Evolutionary conservation across 768 basidiomycete genomes (phyloP).

Genomic region (Clavulina sp.): DNA sequence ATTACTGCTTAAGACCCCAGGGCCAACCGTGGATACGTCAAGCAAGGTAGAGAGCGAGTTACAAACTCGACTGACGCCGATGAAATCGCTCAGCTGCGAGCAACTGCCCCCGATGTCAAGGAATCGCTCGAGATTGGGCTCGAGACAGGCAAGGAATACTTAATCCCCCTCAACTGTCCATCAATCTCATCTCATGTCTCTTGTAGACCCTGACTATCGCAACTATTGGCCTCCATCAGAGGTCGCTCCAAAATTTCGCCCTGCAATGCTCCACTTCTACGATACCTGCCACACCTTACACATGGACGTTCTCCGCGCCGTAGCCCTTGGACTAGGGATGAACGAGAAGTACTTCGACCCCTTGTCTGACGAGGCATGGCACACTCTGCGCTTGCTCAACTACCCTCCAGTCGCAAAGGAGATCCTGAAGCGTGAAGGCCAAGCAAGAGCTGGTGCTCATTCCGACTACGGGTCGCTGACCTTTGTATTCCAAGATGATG

Average conservation of each 20-base stretch:
- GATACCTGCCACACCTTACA: constrained; percentile 67
- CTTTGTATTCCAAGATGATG: constrained; percentile 61
- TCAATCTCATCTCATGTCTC: not conserved
- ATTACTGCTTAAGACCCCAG: constrained; percentile 36
- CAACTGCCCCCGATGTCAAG: constrained; percentile 62
- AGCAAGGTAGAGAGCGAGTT: constrained; percentile 64
- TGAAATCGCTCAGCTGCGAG: constrained; percentile 60
- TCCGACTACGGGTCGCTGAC: constrained; percentile 77
- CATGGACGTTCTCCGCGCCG: constrained; percentile 60
- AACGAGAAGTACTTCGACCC: constrained; percentile 59
- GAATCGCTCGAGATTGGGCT: constrained; percentile 82
- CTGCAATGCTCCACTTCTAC: constrained; percentile 60
- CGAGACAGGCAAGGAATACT: constrained; percentile 39
- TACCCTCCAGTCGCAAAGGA: constrained; percentile 59
- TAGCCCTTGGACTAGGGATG: constrained; percentile 63
- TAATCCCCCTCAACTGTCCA: not conserved
- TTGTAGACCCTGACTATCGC: constrained; percentile 12
- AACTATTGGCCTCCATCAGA: constrained; percentile 63
- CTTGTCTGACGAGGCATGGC: constrained; percentile 57
- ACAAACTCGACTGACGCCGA: constrained; percentile 47
- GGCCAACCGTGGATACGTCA: constrained; percentile 71
- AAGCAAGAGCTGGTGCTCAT: constrained; percentile 69
- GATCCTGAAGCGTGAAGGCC: constrained; percentile 41
- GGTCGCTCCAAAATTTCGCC: constrained; percentile 48
- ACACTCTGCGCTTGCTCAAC: constrained; percentile 63